phyloP scores from a whole-genome alignment of 345 rosid genomes.

The Euphorbia lathyris region DNA sequence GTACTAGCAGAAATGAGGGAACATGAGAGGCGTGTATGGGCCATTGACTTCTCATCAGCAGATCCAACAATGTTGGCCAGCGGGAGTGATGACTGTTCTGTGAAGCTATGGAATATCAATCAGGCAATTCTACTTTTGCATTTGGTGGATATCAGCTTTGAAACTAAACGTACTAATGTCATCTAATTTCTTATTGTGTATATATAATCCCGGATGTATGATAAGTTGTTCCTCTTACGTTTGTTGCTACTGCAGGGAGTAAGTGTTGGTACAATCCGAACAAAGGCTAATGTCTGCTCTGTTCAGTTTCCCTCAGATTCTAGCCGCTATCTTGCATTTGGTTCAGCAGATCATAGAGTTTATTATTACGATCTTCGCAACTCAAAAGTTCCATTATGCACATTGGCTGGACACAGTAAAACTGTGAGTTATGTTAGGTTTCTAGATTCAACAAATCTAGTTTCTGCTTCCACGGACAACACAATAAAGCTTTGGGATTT shows the following conservation, averaged over 20 bases:
- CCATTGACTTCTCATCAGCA: conserved; percentile 80
- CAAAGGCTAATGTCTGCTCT: conserved; percentile 89
- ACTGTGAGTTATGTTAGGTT: conserved; percentile 96
- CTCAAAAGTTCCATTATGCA: conserved; percentile 72
- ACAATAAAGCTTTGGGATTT: conserved; percentile 96
- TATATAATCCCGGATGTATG: conserved; percentile 33
- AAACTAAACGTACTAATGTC: conserved; percentile 56
- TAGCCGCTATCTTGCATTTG: conserved; percentile 79
- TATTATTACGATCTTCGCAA: conserved; percentile 91
- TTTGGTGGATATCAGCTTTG: conserved; percentile 89
- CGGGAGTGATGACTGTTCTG: conserved; percentile 91
- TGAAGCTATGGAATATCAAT: conserved; percentile 99
- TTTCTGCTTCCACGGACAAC: conserved; percentile 93
- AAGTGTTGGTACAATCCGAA: conserved; percentile 80
- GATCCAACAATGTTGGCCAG: conserved; percentile 95
- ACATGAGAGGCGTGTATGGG: conserved; percentile 94
- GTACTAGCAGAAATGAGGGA: conserved; percentile 75
- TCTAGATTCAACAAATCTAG: conserved; percentile 63
- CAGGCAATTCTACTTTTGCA: conserved; percentile 92
- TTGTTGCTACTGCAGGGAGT: conserved; percentile 67
- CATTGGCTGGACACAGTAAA: conserved; percentile 76
- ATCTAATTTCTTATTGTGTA: conserved; percentile 38
- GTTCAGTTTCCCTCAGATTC: conserved; percentile 90
- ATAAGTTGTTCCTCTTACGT: conserved; percentile 42
- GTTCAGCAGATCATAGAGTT: conserved; percentile 91